These are phyloP conservation scores for Nicotiana tomentosiformis DNA, from an alignment of 257 asterid species.

Conservation along the genomic window DNA sequence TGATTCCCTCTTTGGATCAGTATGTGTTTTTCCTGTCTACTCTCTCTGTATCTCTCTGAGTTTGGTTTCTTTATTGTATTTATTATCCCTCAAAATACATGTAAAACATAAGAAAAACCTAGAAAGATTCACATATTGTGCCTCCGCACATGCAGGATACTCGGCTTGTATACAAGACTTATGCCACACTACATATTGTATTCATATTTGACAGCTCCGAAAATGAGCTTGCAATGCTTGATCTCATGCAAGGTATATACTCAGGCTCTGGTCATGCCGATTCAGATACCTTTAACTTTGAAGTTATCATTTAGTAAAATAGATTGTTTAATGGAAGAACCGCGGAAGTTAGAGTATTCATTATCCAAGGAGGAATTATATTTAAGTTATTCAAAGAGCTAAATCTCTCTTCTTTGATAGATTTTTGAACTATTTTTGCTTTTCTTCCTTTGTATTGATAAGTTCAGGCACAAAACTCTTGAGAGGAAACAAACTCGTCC, in stretches of 20 bases:
- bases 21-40: conserved; percentile 17
- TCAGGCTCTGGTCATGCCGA: neutral
- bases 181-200: conserved; percentile 77
- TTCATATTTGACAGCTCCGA: conserved; percentile 77
- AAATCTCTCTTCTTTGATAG: neutral
- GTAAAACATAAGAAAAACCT: neutral
- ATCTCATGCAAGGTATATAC: conserved; percentile 89
- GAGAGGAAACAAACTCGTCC: neutral
- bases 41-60: neutral
- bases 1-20: conserved; percentile 77
- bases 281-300: neutral
- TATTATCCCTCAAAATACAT: neutral
- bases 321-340: neutral
- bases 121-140: neutral
- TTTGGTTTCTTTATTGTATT: neutral
- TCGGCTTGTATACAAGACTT: conserved; percentile 80
- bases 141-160: conserved; percentile 50
- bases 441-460: neutral
- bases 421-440: neutral
- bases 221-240: conserved; percentile 97
- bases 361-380: neutral
- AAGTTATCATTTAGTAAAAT: too few relatives aligned
- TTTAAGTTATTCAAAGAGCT: neutral
- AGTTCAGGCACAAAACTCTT: neutral
- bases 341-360: neutral